phyloP scores from a whole-genome alignment of 1,284 basidiomycete species.

The Marasmius sp. region DNA sequence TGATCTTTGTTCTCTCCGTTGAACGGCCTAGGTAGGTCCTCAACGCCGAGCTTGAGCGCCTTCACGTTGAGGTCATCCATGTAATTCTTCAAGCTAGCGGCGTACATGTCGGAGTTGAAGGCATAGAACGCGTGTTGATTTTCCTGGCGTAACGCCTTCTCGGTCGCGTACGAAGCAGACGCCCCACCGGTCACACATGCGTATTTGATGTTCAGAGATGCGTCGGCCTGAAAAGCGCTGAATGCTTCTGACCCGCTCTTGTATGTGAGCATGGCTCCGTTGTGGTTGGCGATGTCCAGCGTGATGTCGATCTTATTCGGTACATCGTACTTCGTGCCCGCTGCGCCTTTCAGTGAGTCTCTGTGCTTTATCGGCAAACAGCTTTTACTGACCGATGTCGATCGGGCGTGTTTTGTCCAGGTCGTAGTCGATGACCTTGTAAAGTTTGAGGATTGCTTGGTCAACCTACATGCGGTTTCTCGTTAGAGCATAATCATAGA shows the following conservation, averaged over 20 bases:
- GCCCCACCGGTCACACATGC: not conserved
- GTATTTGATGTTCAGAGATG: not conserved
- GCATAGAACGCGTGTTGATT: constrained; percentile 5
- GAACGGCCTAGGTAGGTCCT: constrained; percentile 1
- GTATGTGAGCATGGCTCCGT: constrained; percentile 3
- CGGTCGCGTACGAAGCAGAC: constrained; percentile 2
- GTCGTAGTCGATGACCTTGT: not conserved
- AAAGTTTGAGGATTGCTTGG: not conserved
- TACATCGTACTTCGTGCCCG: not conserved
- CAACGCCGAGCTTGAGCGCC: not conserved
- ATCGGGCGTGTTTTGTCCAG: not conserved
- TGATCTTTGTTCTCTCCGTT: not conserved
- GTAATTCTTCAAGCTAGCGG: constrained; percentile 4
- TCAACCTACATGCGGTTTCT: not conserved
- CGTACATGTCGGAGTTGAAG: constrained; percentile 5
- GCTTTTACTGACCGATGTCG: too few species aligned
- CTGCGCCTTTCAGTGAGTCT: not conserved
- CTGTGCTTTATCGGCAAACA: too few species aligned
- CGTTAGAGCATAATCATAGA: not conserved
- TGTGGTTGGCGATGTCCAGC: not conserved
- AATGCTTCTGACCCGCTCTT: not conserved
- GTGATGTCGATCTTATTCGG: not conserved
- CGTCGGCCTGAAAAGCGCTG: not conserved
- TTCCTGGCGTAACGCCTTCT: not conserved
- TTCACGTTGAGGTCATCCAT: constrained; percentile 4